Evolutionary conservation across 2,329 filamentous ascomycete genomes (phyloP), one percentile per base, ranked within the genome.

Genomic region (Madurella fahalii): DNA sequence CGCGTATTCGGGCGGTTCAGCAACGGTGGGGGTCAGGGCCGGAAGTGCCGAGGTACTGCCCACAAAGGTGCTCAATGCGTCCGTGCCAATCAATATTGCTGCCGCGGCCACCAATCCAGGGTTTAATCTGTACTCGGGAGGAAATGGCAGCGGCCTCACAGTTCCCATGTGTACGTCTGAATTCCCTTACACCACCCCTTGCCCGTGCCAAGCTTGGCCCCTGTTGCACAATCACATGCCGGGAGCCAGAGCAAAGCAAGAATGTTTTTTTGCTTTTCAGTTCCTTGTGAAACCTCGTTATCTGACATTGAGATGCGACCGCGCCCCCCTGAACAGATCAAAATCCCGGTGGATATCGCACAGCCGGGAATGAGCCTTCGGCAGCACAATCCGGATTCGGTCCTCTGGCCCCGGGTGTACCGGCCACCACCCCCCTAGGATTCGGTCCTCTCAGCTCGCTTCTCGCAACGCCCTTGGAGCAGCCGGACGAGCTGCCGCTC

Each of bases 401-500:
- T 2, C 51, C 55, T 1, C 16, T 49, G 55, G 48, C 66, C 7
- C 40, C 47, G 18, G 57, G 37, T 40, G 16, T 48, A 20, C 51
- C 51, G 41, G 9, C 37, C 13, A 15, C 34, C 34, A 18, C 40
- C 13, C 48, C 54, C 4, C 55, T 48, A 9, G 47, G 13, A 8
- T 12, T 52, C 34, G 34, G 34, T 2, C 34, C 34, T 7, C 43
- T 59, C 41, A 57, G 62, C 40, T 47, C 59, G 20, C 32, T 63
- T 34, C 51, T 64, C 20, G 46, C 54, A 60, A 61, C 53, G 56
- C 64, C 66, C 2, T 34, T 58, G 34, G 53, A 56, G 40, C 55
- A 45, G 39, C 3, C 34, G 40, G 48, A 20, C 32, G 57, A 84
- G 53, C 72, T 85, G 18, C 83, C 84, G 39, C 72, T 73, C 32